These are phyloP conservation scores for Mycena alexandri DNA, from an alignment of 768 basidiomycete species.

Conservation along the genomic window DNA sequence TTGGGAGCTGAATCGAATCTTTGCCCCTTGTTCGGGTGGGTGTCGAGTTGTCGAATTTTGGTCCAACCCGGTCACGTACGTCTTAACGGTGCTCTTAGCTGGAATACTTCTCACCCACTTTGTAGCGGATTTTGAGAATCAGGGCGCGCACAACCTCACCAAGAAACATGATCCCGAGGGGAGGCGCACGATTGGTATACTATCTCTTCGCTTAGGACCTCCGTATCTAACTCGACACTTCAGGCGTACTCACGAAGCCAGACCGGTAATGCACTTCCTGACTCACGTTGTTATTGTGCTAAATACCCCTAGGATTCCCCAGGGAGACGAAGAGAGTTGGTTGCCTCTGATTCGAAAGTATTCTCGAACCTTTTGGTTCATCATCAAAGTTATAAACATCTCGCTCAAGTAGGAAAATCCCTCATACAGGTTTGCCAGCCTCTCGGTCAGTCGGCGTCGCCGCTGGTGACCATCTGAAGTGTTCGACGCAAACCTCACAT, in stretches of 20 bases:
- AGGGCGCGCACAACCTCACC: constrained; percentile 77
- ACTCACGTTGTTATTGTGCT: background rate
- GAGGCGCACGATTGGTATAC: constrained; percentile 75
- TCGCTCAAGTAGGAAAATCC: no score
- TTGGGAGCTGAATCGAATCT: no score
- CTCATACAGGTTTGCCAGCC: no score
- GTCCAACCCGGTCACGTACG: no score
- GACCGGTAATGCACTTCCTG: constrained; percentile 54
- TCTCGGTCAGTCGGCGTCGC: no score
- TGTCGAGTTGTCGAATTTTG: no score
- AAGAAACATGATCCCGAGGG: constrained; percentile 72
- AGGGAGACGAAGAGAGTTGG: constrained; percentile 70
- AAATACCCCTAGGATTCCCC: constrained; percentile 51
- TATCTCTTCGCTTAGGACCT: no score
- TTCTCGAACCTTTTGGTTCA: no score
- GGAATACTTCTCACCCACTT: background rate
- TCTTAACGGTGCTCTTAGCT: background rate
- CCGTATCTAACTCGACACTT: background rate
- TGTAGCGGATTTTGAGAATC: constrained; percentile 84
- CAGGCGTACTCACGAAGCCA: constrained; percentile 82
- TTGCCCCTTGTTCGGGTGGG: no score
- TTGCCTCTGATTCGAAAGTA: constrained; percentile 67
- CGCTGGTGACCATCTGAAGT: no score
- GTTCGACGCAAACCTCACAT: no score
- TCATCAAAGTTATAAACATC: no score